These are phyloP conservation scores for Yarrowia yakushimensis DNA, from an alignment of 805 yeast species.

Conservation along the genomic window DNA sequence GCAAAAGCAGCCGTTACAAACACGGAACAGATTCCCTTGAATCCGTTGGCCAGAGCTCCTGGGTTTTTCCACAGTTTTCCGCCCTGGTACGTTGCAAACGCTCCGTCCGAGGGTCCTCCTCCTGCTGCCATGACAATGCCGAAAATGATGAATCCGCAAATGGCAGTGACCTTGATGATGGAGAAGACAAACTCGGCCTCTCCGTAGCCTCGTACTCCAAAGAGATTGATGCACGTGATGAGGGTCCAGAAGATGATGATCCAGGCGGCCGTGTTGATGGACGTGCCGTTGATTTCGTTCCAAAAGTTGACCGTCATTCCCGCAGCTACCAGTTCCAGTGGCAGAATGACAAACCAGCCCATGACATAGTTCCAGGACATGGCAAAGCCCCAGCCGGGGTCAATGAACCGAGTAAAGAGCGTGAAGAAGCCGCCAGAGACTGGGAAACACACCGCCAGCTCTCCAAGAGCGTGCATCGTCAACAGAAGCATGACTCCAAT, in stretches of 20 bases:
- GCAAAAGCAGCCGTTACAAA: slow-evolving; percentile 66
- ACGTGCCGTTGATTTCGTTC: slow-evolving; percentile 8
- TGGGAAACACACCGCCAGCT: slow-evolving; percentile 43
- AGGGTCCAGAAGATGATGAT: slow-evolving; percentile 3
- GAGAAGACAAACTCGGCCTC: slow-evolving; percentile 12
- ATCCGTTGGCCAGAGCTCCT: slow-evolving; percentile 62
- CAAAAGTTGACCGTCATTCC: background rate
- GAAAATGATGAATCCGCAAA: background rate
- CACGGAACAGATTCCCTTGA: slow-evolving; percentile 62
- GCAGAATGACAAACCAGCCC: slow-evolving; percentile 57
- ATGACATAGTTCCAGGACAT: slow-evolving; percentile 66
- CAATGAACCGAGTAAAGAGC: slow-evolving; percentile 55
- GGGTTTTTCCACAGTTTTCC: slow-evolving; percentile 56
- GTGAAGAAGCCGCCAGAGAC: slow-evolving; percentile 56
- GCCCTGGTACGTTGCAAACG: background rate
- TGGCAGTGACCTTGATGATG: background rate
- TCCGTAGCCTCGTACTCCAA: background rate
- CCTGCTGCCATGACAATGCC: slow-evolving; percentile 1
- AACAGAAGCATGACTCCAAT: background rate
- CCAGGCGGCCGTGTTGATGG: slow-evolving; percentile 1
- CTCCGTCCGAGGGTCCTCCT: background rate
- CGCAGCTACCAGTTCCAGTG: slow-evolving; percentile 63
- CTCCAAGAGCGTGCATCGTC: slow-evolving; percentile 1
- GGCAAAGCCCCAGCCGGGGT: slow-evolving; percentile 61
- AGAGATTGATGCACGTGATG: background rate